Evolutionary conservation across 352 stramenopile species (phyloP).

Genomic region (Phytophthora sp.): DNA sequence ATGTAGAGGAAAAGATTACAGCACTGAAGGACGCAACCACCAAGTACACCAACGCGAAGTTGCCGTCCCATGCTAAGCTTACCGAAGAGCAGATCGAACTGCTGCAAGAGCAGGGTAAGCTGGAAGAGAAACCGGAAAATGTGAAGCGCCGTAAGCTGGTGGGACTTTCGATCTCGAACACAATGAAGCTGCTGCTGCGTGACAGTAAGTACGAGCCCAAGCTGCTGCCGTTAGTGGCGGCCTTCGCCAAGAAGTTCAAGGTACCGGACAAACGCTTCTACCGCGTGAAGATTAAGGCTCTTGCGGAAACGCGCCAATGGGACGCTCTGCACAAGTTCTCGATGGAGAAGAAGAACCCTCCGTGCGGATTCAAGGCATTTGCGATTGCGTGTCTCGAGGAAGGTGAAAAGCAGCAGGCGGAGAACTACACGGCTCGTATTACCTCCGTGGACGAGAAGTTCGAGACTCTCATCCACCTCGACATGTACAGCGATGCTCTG

Average conservation of each 20-base stretch:
- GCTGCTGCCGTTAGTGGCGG: constrained; percentile 62
- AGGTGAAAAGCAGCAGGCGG: constrained; percentile 82
- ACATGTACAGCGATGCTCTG: constrained; percentile 84
- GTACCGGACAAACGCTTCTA: constrained; percentile 92
- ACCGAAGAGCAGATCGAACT: constrained; percentile 90
- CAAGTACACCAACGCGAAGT: constrained; percentile 76
- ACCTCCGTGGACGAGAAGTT: constrained; percentile 88
- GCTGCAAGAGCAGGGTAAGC: constrained; percentile 83
- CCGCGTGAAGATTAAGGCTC: constrained; percentile 90
- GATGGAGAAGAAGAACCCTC: constrained; percentile 85
- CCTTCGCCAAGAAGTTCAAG: constrained; percentile 90
- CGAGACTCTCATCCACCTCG: constrained; percentile 84
- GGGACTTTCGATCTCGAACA: constrained; percentile 87
- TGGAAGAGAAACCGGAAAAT: constrained; percentile 84
- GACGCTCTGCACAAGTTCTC: constrained; percentile 89
- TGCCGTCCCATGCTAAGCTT: constrained; percentile 67
- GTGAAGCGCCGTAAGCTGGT: constrained; percentile 84
- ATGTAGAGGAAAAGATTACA: constrained; percentile 71
- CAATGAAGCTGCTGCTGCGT: constrained; percentile 79
- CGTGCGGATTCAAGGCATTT: constrained; percentile 87
- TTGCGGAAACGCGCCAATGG: constrained; percentile 88
- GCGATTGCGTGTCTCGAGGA: constrained; percentile 78
- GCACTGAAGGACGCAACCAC: constrained; percentile 68
- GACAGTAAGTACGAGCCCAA: constrained; percentile 87
- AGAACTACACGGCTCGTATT: constrained; percentile 83